These are phyloP conservation scores for Mallotus repandus DNA, from an alignment of 441 rosid genomes.

Conservation along the genomic window DNA sequence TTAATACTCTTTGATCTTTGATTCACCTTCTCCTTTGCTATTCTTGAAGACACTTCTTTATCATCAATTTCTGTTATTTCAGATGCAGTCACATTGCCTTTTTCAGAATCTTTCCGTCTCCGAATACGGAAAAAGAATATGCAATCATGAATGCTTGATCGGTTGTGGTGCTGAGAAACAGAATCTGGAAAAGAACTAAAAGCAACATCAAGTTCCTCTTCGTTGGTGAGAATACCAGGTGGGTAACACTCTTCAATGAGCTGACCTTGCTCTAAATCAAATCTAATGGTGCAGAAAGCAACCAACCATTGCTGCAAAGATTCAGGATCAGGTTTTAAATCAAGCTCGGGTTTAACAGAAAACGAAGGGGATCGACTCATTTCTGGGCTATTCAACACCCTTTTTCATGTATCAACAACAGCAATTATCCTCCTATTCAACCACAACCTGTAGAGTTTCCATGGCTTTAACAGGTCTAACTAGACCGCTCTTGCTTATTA, in stretches of 20 bases:
- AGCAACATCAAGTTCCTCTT: constrained; percentile 92
- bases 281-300: constrained; percentile 85
- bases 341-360: constrained; percentile 69
- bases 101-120: constrained; percentile 44
- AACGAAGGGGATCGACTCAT: constrained; percentile 94
- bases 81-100: constrained; percentile 29
- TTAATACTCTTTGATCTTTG: constrained; percentile 20
- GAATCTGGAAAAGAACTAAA: constrained; percentile 97
- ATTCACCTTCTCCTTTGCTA: constrained; percentile 24
- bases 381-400: constrained; percentile 32
- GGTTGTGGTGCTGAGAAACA: constrained; percentile 83
- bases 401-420: constrained; percentile 32
- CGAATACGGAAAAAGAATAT: constrained; percentile 89
- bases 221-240: constrained; percentile 56
- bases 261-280: constrained; percentile 99
- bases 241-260: constrained; percentile 93
- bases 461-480: background rate
- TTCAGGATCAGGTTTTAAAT: constrained; percentile 63
- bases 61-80: constrained; percentile 35
- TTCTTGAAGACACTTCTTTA: constrained; percentile 29
- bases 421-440: constrained; percentile 29
- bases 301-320: constrained; percentile 73
- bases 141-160: constrained; percentile 91
- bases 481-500: background rate
- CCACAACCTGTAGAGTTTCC: constrained; percentile 23